Conservation (phyloP, 768 basidiomycete species). For the Phaeotremella skinneri region DNA sequence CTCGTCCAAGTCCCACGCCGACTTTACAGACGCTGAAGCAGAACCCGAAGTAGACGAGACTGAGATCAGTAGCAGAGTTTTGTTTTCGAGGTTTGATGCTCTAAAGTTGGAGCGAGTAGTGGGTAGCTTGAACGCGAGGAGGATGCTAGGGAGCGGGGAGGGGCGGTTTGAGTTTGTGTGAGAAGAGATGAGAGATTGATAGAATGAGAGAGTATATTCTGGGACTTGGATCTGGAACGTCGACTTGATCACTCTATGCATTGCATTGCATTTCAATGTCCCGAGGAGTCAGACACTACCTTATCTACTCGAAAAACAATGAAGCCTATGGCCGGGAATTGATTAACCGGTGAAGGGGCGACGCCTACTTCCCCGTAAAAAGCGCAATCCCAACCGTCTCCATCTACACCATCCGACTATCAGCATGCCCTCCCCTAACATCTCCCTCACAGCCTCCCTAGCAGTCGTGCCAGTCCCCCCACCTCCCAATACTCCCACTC, state of each 20-base stretch:
- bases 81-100: slow-evolving; percentile 87
- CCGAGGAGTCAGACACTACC: too few relatives aligned
- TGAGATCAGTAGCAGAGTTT: slow-evolving; percentile 75
- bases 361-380: neutral
- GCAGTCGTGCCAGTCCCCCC: slow-evolving; percentile 9
- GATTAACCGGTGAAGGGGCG: neutral
- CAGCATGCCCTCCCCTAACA: slow-evolving; percentile 5
- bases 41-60: slow-evolving; percentile 78
- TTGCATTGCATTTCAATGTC: too few relatives aligned
- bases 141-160: slow-evolving; percentile 52
- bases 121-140: slow-evolving; percentile 55
- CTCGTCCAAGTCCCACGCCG: slow-evolving; percentile 35
- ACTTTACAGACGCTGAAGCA: slow-evolving; percentile 75
- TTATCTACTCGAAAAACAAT: too few relatives aligned
- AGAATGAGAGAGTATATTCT: too few relatives aligned
- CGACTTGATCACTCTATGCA: too few relatives aligned
- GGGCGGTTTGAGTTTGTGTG: slow-evolving; percentile 53
- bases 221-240: too few relatives aligned
- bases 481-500: neutral
- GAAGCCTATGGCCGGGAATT: slow-evolving; percentile 1
- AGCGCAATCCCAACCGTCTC: too few relatives aligned
- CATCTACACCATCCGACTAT: too few relatives aligned
- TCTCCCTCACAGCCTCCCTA: slow-evolving; percentile 16
- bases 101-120: slow-evolving; percentile 83
- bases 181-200: neutral